Evolutionary conservation across 192 early-diverging fungal genomes (phyloP), one percentile per base, ranked within the genome.

Genomic region (Coemansia sp.): DNA sequence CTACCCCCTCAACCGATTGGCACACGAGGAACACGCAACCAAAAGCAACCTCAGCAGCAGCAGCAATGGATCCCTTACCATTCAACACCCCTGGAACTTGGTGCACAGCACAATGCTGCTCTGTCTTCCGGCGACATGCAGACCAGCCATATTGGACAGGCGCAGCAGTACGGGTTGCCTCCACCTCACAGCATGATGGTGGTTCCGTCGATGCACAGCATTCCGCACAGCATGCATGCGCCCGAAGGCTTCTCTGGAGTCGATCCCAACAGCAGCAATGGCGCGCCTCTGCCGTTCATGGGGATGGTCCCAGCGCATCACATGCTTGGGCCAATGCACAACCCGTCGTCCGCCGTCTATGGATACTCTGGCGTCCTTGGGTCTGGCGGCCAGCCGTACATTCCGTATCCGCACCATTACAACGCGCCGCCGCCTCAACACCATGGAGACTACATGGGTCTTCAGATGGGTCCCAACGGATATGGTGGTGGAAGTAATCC

Each of bases 1-100:
- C 22, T 57, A 33, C 75, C 65, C 33, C 75, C 65, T 0, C 57
- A 61, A 6, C 75, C 69, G 8, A 78, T 78, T 59, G 75, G 75
- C 14, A 77, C 68, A 11, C 64, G 74, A 6, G 67, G 37, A 23
- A 68, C 52, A 19, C 52, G 52, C 30, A 54, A 15, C 52, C 59
- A 61, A 6, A 22, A 27, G 13, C 50, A 53, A 27, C 54, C 38
- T 30, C 70, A 64, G 38, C 42, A 55, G 27, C 2, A 50, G 2
- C 62, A 64, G 31, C 62, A 23, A 36, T 44, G 44, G 48, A 47
- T 50, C 6, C 50, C 36, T 40, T 52, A 45, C 34, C 37, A 41
- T 28, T 27, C 50, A 4, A 19, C 36, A 33, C 14, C 27, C 29
- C 30, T 54, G n/a, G 52, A 54, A 7, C 30, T 54, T 15, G 15